These are phyloP conservation scores for Lepraria neglecta DNA, from an alignment of 495 filamentous ascomycete species.

Conservation along the genomic window DNA sequence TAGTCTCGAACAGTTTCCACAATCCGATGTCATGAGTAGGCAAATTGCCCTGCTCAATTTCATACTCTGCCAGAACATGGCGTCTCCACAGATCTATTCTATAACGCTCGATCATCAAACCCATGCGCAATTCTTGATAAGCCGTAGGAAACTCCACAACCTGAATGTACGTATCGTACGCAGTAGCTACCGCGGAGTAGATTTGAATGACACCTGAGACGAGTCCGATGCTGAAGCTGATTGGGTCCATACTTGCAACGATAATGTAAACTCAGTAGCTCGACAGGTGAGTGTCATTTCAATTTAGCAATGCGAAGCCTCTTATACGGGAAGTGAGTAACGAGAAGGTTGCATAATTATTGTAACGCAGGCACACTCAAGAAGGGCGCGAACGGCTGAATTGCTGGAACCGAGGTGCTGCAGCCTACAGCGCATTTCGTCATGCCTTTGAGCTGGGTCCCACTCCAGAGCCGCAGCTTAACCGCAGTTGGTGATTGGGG, in stretches of 20 bases:
- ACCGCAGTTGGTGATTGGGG: background rate
- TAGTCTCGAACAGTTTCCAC: constrained; percentile 26
- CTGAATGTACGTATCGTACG: constrained; percentile 26
- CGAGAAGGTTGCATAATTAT: background rate
- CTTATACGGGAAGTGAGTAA: background rate
- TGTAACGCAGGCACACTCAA: background rate
- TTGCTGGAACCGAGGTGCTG: background rate
- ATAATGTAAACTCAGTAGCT: background rate
- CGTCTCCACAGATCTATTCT: constrained; percentile 25
- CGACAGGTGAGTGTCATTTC: background rate
- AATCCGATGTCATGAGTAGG: constrained; percentile 16
- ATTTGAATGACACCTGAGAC: constrained; percentile 22
- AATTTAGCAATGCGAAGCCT: too few species aligned
- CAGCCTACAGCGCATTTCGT: background rate
- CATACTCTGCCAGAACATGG: constrained; percentile 2
- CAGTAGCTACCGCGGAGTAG: constrained; percentile 20
- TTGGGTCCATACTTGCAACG: constrained; percentile 16
- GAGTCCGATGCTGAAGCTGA: constrained; percentile 20
- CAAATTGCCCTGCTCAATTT: background rate
- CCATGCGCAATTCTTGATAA: constrained; percentile 25
- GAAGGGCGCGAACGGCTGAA: background rate
- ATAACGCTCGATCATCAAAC: constrained; percentile 25
- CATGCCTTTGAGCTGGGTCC: background rate
- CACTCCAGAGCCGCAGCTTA: background rate
- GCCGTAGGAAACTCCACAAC: constrained; percentile 25